phyloP scores from a whole-genome alignment of 2,329 filamentous ascomycete species.

The Verruconis gallopava region DNA sequence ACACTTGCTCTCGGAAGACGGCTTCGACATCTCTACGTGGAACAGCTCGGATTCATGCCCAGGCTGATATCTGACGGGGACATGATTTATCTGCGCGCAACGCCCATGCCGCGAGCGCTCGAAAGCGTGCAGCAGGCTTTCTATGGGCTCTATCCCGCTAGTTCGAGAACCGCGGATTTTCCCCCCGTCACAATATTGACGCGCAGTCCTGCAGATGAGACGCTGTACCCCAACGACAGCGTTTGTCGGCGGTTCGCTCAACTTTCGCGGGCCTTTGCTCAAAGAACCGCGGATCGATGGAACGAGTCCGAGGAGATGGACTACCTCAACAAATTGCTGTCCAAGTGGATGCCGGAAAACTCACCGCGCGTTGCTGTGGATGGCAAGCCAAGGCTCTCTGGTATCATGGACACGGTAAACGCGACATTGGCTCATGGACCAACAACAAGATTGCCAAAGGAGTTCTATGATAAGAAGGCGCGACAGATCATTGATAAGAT shows the following conservation, averaged over 20 bases:
- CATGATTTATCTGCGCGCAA: constrained; percentile 34
- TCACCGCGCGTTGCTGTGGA: constrained; percentile 63
- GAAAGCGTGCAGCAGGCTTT: constrained; percentile 39
- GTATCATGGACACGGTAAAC: constrained; percentile 91
- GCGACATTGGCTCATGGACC: constrained; percentile 74
- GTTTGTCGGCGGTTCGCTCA: constrained; percentile 36
- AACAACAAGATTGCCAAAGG: constrained; percentile 61
- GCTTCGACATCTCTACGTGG: constrained; percentile 35
- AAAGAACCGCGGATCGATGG: constrained; percentile 34
- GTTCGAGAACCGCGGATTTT: constrained; percentile 28
- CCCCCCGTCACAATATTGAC: constrained; percentile 32
- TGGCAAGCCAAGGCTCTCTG: constrained; percentile 67
- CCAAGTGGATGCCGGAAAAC: constrained; percentile 72
- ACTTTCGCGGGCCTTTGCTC: constrained; percentile 34
- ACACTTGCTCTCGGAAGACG: constrained; percentile 36
- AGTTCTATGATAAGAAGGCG: constrained; percentile 73
- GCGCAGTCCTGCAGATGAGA: constrained; percentile 33
- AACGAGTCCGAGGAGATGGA: constrained; percentile 62
- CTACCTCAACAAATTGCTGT: constrained; percentile 63
- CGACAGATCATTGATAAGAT: constrained; percentile 58
- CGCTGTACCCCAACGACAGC: constrained; percentile 37
- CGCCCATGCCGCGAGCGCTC: constrained; percentile 36
- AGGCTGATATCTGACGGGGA: constrained; percentile 27
- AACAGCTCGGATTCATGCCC: constrained; percentile 37
- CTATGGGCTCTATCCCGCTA: constrained; percentile 34